A percentile compares a stretch with the other conserved stretches of the same genome.
These are phyloP conservation scores for Dactylella cylindrospora DNA, from an alignment of 2,329 filamentous ascomycete genomes.

Conservation along the genomic window DNA sequence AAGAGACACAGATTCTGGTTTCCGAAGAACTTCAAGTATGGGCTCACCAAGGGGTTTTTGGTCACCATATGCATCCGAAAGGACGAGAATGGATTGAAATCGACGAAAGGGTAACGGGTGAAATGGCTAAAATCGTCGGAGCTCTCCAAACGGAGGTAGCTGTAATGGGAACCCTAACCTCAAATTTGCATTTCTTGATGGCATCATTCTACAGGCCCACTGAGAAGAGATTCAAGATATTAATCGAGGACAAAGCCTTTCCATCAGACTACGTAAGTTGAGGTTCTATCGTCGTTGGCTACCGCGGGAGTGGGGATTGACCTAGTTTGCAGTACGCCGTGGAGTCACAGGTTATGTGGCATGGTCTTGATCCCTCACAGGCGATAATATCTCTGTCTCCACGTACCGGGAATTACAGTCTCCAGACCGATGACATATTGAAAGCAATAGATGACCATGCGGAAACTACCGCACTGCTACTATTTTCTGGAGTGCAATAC, in stretches of 20 bases:
- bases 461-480: constrained; percentile 69
- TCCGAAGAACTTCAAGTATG: constrained; percentile 76
- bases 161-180: constrained; percentile 83
- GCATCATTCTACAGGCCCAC: constrained; percentile 78
- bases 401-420: constrained; percentile 59
- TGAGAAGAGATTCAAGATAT: constrained; percentile 67
- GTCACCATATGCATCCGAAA: constrained; percentile 72
- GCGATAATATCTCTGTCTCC: constrained; percentile 75
- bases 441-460: constrained; percentile 73
- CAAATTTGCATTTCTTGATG: constrained; percentile 79
- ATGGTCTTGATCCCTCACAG: constrained; percentile 66
- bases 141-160: constrained; percentile 73
- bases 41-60: constrained; percentile 79
- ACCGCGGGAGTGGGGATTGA: background rate
- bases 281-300: background rate
- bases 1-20: constrained; percentile 65
- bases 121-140: constrained; percentile 73
- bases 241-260: constrained; percentile 87
- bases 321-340: constrained; percentile 67
- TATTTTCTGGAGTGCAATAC: constrained; percentile 87
- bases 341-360: constrained; percentile 74
- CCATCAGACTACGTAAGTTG: constrained; percentile 74
- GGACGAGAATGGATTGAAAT: constrained; percentile 77
- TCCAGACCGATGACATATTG: constrained; percentile 72
- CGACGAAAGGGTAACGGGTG: constrained; percentile 70